Evolutionary conservation across 192 early-diverging fungal species (phyloP).

Genomic region (Coemansia umbellata): DNA sequence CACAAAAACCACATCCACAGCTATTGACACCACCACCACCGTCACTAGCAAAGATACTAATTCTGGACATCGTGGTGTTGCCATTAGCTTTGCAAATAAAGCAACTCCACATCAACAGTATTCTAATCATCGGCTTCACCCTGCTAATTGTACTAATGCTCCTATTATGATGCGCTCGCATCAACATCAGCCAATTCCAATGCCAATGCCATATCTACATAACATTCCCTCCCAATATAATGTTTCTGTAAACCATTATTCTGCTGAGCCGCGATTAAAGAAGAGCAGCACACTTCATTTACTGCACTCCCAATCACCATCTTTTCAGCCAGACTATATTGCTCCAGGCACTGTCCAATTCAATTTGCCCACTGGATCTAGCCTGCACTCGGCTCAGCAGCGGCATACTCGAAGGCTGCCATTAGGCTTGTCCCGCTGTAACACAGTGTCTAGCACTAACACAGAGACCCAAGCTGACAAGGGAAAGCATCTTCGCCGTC

Average conservation of each 20-base stretch:
- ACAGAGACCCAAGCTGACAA: slow-evolving; percentile 2
- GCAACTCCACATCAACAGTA: neutral
- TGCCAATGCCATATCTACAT: too few relatives aligned
- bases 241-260: too few relatives aligned
- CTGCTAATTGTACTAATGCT: too few relatives aligned
- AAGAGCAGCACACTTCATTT: neutral
- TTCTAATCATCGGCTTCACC: neutral
- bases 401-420: neutral
- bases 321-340: neutral
- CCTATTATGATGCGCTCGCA: too few relatives aligned
- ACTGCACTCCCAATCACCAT: neutral
- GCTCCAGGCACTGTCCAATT: neutral
- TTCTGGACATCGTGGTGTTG: neutral
- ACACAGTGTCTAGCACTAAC: neutral
- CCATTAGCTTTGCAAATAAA: neutral
- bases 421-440: slow-evolving; percentile 13
- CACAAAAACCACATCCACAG: neutral
- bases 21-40: neutral
- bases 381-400: neutral
- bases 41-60: neutral
- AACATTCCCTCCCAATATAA: too few relatives aligned
- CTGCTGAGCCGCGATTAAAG: too few relatives aligned
- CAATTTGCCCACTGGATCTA: neutral
- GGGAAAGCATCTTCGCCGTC: slow-evolving; percentile 16
- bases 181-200: too few relatives aligned